Evolutionary conservation across 2,329 filamentous ascomycete species (phyloP).

Genomic region (Dryadomyces quercus-mongolicae): DNA sequence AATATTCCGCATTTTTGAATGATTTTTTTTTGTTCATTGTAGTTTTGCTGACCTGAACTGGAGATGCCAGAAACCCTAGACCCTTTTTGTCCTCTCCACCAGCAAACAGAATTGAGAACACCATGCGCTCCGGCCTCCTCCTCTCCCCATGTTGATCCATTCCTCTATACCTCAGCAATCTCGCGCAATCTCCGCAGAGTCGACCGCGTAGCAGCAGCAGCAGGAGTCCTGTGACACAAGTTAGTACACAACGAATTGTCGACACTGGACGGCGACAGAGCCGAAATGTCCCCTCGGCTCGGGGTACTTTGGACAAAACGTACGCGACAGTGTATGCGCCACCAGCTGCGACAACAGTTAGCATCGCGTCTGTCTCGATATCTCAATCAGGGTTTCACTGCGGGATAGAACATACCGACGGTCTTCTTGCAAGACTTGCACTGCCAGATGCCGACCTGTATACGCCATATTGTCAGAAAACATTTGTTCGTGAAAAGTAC

Average conservation of each 20-base stretch:
- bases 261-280: no score
- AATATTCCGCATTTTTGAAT: background rate
- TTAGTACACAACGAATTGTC: background rate
- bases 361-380: background rate
- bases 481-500: background rate
- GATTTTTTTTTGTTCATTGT: background rate
- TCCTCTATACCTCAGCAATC: constrained; percentile 79
- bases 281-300: no score
- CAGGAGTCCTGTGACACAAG: constrained; percentile 55
- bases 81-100: background rate
- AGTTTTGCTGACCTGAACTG: constrained; percentile 1
- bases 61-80: constrained; percentile 1
- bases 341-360: constrained; percentile 35
- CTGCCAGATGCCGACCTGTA: constrained; percentile 54
- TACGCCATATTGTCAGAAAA: background rate
- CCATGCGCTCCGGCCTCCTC: background rate
- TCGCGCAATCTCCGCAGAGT: constrained; percentile 95
- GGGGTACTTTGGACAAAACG: constrained; percentile 30
- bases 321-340: constrained; percentile 96
- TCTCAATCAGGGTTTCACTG: background rate
- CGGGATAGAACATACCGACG: constrained; percentile 35
- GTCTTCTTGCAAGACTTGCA: constrained; percentile 94
- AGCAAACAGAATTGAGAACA: background rate
- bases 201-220: constrained; percentile 86
- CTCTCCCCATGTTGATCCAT: background rate